These are phyloP conservation scores for Tylopilus sp. DNA, from an alignment of 768 basidiomycete species.

Conservation along the genomic window DNA sequence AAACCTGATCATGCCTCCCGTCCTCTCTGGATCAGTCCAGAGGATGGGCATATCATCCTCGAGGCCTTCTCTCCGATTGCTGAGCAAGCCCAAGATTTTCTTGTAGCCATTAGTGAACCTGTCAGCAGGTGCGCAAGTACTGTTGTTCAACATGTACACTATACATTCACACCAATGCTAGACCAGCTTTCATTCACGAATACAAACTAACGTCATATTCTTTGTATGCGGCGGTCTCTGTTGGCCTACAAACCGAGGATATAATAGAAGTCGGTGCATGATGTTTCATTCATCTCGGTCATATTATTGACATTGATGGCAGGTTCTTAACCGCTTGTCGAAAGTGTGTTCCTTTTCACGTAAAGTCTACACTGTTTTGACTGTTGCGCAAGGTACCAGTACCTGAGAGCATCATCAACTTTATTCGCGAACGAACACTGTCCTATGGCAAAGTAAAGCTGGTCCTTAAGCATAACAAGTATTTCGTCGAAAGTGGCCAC, in stretches of 20 bases:
- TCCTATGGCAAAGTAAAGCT: conserved; percentile 99
- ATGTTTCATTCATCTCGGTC: conserved; percentile 14
- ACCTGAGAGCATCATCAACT: conserved; percentile 77
- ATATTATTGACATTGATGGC: conserved; percentile 33
- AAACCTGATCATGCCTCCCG: conserved; percentile 90
- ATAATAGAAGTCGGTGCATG: conserved; percentile 84
- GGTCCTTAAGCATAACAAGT: conserved; percentile 96
- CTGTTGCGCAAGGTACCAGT: conserved; percentile 70
- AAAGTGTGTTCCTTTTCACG: conserved; percentile 41
- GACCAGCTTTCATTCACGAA: conserved; percentile 97
- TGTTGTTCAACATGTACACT: conserved; percentile 27
- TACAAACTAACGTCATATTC: conserved; percentile 99
- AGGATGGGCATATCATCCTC: conserved; percentile 89
- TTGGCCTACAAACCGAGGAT: conserved; percentile 95
- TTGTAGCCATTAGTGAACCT: conserved; percentile 97
- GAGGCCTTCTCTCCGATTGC: conserved; percentile 98
- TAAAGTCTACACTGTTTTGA: conserved; percentile 6
- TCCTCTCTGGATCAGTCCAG: conserved; percentile 94
- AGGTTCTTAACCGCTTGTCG: conserved; percentile 80
- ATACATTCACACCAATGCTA: conserved; percentile 31
- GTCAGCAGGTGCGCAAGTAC: conserved; percentile 82
- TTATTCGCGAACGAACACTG: conserved; percentile 90
- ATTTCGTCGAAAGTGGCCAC: conserved; percentile 94
- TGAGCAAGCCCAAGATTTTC: conserved; percentile 96
- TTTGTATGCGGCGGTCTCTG: conserved; percentile 96